Evolutionary conservation across 2,329 filamentous ascomycete genomes (phyloP).

Genomic region (Clarireedia sp.): DNA sequence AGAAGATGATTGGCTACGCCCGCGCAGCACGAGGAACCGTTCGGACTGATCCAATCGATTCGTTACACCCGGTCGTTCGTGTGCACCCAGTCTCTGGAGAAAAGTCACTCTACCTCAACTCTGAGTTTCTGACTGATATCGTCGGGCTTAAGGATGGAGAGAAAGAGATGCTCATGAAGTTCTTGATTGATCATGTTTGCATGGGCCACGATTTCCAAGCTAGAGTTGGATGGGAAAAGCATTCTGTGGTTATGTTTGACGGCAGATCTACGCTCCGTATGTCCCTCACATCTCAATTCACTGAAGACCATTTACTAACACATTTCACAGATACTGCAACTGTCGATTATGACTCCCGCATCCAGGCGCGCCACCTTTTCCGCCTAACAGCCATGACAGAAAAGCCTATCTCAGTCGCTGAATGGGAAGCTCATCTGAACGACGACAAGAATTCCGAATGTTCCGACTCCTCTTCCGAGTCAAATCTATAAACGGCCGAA

Average conservation of each 20-base stretch:
- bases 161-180: conserved; percentile 57
- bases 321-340: conserved; percentile 38
- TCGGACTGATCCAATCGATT: conserved; percentile 53
- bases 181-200: conserved; percentile 61
- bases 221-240: conserved; percentile 56
- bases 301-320: not conserved
- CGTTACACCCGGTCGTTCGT: conserved; percentile 59
- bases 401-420: conserved; percentile 38
- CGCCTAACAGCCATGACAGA: conserved; percentile 41
- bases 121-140: conserved; percentile 57
- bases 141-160: conserved; percentile 61
- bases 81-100: conserved; percentile 66
- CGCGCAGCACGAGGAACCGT: conserved; percentile 50
- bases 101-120: conserved; percentile 65
- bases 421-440: conserved; percentile 11
- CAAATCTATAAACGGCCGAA: not conserved
- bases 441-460: conserved; percentile 6
- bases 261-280: conserved; percentile 39
- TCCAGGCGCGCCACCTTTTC: conserved; percentile 41
- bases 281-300: conserved; percentile 15
- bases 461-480: not conserved
- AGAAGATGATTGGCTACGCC: conserved; percentile 47
- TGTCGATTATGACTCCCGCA: conserved; percentile 41
- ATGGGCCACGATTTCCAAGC: conserved; percentile 61
- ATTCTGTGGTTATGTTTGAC: conserved; percentile 43